These are phyloP conservation scores for Fusarium pilosicola DNA, from an alignment of 2,329 filamentous ascomycete genomes.

Conservation along the genomic window DNA sequence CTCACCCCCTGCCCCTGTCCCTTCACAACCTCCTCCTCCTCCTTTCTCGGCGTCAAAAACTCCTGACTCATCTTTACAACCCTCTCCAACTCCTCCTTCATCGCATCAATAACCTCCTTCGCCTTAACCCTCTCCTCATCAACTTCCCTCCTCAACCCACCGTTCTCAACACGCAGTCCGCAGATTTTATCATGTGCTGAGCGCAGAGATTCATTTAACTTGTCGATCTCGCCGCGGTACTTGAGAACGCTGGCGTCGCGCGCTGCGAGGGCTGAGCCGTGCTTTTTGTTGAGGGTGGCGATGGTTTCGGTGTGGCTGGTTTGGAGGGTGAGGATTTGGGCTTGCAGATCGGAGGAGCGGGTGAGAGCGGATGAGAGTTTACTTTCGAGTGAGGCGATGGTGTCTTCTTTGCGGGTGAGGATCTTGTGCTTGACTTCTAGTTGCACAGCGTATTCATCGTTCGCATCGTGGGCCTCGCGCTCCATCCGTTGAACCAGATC, in stretches of 20 bases:
- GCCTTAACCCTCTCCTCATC: constrained; percentile 54
- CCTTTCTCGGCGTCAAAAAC: constrained; percentile 48
- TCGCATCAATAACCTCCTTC: constrained; percentile 57
- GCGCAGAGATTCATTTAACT: constrained; percentile 57
- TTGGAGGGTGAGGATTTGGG: constrained; percentile 52
- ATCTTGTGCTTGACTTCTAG: constrained; percentile 48
- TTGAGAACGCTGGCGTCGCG: constrained; percentile 62
- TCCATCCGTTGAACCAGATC: constrained; percentile 61
- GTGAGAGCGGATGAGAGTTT: constrained; percentile 55
- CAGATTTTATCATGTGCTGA: constrained; percentile 59
- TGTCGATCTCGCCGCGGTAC: constrained; percentile 60
- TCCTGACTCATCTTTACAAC: constrained; percentile 59
- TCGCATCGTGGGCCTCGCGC: constrained; percentile 44
- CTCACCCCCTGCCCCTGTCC: constrained; percentile 39
- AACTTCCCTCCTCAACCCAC: constrained; percentile 48
- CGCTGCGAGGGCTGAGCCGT: constrained; percentile 60
- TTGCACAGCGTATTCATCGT: constrained; percentile 48
- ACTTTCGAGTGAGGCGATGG: constrained; percentile 55
- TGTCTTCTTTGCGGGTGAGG: constrained; percentile 50
- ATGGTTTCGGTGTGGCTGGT: constrained; percentile 49
- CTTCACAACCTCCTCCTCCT: background rate
- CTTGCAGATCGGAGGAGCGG: constrained; percentile 52
- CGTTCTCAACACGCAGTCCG: constrained; percentile 59
- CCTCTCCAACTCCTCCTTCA: constrained; percentile 63
- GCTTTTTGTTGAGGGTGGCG: constrained; percentile 50